Conservation (phyloP, 2,329 filamentous ascomycete species). For the Colletotrichum gigasporum region DNA sequence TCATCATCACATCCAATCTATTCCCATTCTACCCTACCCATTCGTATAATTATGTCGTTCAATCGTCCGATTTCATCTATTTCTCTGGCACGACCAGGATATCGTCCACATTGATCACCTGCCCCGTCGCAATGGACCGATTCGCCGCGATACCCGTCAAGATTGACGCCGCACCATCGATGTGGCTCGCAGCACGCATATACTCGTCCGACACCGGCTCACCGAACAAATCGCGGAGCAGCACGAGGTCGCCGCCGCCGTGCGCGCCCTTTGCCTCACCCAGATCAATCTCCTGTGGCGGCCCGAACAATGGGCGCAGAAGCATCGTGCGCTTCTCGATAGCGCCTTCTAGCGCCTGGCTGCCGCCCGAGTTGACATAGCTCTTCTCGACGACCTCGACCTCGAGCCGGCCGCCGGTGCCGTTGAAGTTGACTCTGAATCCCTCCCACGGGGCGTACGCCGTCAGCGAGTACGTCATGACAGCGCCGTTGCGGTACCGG, state of each 20-base stretch:
- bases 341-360: slow-evolving; percentile 63
- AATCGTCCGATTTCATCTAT: not conserved
- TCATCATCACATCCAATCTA: too few relatives aligned
- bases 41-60: not conserved
- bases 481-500: slow-evolving; percentile 63
- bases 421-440: slow-evolving; percentile 66
- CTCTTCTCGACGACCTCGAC: slow-evolving; percentile 70
- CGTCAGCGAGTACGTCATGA: slow-evolving; percentile 67
- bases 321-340: slow-evolving; percentile 59
- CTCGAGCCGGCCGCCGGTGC: slow-evolving; percentile 66
- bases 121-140: slow-evolving; percentile 63
- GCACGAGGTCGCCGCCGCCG: slow-evolving; percentile 66
- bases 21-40: not conserved
- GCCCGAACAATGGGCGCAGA: slow-evolving; percentile 64
- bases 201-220: slow-evolving; percentile 60
- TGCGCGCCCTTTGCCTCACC: slow-evolving; percentile 63
- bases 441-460: slow-evolving; percentile 73
- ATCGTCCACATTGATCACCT: slow-evolving; percentile 65
- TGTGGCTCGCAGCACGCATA: slow-evolving; percentile 64
- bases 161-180: slow-evolving; percentile 68
- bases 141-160: slow-evolving; percentile 69
- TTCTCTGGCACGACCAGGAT: slow-evolving; percentile 46
- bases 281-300: slow-evolving; percentile 64
- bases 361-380: slow-evolving; percentile 69
- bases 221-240: slow-evolving; percentile 68